Evolutionary conservation across 73 alveolate genomes (phyloP).

Genomic region (Breviolum minutum): DNA sequence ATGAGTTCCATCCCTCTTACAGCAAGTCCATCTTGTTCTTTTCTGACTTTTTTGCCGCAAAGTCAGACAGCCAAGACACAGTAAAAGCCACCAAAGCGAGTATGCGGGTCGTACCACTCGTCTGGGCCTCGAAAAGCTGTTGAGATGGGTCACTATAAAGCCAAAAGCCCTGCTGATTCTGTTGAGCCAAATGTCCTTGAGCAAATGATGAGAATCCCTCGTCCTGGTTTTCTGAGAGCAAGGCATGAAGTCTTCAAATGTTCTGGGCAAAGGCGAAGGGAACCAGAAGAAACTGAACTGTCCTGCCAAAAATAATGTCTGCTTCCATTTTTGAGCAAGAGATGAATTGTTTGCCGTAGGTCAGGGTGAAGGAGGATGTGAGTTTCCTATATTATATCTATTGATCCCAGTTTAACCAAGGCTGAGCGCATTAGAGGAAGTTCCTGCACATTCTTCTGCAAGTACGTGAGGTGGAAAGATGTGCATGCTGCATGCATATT

Average conservation of each 20-base stretch:
- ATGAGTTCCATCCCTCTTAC: background rate
- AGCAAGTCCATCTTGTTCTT: too few species aligned
- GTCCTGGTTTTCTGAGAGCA: background rate
- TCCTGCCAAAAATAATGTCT: background rate
- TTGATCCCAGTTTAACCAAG: too few species aligned
- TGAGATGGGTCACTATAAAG: too few species aligned
- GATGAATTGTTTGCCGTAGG: background rate
- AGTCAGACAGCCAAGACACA: slow-evolving; percentile 7
- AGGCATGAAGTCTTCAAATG: slow-evolving; percentile 8
- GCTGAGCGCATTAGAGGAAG: too few species aligned
- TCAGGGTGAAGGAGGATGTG: too few species aligned
- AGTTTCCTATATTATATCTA: too few species aligned
- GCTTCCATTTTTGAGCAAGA: too few species aligned
- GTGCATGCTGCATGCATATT: too few species aligned
- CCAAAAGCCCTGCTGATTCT: background rate
- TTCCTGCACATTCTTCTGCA: too few species aligned
- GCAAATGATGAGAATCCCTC: too few species aligned
- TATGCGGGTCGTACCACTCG: background rate
- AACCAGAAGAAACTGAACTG: slow-evolving; percentile 16
- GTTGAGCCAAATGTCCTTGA: background rate
- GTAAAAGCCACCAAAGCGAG: slow-evolving; percentile 29
- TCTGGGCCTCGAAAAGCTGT: background rate
- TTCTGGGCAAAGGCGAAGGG: slow-evolving; percentile 14
- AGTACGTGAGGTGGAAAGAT: too few species aligned
- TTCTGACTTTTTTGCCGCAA: too few species aligned